phyloP scores from a whole-genome alignment of 257 asterid species.

The Forsythia suspensa region DNA sequence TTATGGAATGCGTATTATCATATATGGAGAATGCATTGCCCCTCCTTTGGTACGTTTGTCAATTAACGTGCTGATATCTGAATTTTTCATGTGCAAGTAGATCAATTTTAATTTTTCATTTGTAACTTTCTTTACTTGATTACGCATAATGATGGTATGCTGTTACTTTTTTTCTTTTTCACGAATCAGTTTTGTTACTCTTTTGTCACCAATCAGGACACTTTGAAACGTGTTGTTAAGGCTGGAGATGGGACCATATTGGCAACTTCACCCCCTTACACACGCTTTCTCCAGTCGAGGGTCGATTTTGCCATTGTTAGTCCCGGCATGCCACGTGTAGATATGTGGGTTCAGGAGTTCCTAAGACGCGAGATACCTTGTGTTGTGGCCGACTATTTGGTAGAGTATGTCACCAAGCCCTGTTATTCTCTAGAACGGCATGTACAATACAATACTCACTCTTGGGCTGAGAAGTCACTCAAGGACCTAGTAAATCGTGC shows the following conservation, averaged over 20 bases:
- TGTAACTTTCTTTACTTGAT: not conserved
- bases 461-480: constrained; percentile 77
- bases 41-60: constrained; percentile 74
- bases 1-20: constrained; percentile 72
- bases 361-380: constrained; percentile 75
- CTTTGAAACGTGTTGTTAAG: constrained; percentile 79
- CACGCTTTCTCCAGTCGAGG: constrained; percentile 65
- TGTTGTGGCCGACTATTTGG: constrained; percentile 76
- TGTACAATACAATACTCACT: constrained; percentile 73
- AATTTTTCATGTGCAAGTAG: not conserved
- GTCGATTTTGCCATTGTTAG: constrained; percentile 77
- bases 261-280: constrained; percentile 93
- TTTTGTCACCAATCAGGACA: constrained; percentile 55
- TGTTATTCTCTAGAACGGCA: constrained; percentile 75
- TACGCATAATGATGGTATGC: not conserved
- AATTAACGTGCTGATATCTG: not conserved
- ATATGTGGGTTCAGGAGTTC: constrained; percentile 88
- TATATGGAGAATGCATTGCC: constrained; percentile 87
- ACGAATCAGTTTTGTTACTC: not conserved
- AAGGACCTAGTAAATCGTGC: constrained; percentile 34
- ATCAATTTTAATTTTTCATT: not conserved
- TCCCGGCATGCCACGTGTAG: constrained; percentile 73
- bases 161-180: not conserved
- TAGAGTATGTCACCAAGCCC: constrained; percentile 91
- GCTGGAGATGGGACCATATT: constrained; percentile 88